phyloP scores from a whole-genome alignment of 2,329 filamentous ascomycete genomes.

The Emydomyces testavorans region DNA sequence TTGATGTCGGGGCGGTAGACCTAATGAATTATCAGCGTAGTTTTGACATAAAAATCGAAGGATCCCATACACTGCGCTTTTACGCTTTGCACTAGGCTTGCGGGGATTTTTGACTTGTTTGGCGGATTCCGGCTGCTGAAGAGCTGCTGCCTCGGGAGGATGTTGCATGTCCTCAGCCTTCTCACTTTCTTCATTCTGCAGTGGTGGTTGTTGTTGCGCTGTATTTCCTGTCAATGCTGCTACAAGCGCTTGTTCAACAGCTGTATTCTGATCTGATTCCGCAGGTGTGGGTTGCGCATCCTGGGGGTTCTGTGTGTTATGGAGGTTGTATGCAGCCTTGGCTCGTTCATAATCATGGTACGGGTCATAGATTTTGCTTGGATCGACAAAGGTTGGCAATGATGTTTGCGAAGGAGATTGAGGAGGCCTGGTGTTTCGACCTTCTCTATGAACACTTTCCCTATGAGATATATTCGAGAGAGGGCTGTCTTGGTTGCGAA shows the following conservation, averaged over 20 bases:
- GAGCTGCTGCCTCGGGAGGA: background rate
- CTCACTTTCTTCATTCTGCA: background rate
- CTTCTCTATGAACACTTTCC: background rate
- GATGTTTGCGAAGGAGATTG: slow-evolving; percentile 6
- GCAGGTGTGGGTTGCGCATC: background rate
- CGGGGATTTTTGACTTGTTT: background rate
- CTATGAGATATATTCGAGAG: background rate
- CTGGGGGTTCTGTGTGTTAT: background rate
- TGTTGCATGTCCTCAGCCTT: background rate
- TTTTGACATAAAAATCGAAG: background rate
- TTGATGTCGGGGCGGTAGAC: background rate
- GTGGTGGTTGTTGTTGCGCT: background rate
- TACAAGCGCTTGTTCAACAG: slow-evolving; percentile 5
- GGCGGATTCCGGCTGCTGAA: background rate
- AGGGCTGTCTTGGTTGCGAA: background rate
- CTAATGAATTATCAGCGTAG: background rate
- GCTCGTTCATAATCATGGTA: slow-evolving; percentile 37
- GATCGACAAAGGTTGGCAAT: slow-evolving; percentile 39
- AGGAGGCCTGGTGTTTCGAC: background rate
- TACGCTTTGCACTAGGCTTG: slow-evolving; percentile 8
- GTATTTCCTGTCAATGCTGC: background rate
- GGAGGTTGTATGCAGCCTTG: slow-evolving; percentile 5
- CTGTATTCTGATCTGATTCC: slow-evolving; percentile 5
- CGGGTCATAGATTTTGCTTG: slow-evolving; percentile 44
- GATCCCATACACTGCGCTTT: background rate